Percentiles rank a stretch among this genome's conserved stretches.
phyloP scores from a whole-genome alignment of 2,329 filamentous ascomycete species.

The Claviceps monticola region DNA sequence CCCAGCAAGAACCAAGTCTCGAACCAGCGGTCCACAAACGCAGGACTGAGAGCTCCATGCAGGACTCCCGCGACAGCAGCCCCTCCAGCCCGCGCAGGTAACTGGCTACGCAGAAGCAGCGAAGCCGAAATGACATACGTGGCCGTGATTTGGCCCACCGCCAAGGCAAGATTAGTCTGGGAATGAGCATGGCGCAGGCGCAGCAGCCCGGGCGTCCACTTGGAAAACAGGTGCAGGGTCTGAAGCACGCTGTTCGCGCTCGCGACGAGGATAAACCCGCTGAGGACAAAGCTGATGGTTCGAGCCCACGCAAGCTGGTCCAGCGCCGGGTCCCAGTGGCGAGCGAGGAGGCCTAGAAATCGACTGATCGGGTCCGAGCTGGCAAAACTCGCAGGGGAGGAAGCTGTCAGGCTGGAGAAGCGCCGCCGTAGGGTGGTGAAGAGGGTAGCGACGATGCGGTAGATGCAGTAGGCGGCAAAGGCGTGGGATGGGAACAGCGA shows the following conservation, averaged over 20 bases:
- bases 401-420: slow-evolving; percentile 9
- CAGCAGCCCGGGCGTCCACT: slow-evolving; percentile 57
- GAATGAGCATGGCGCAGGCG: slow-evolving; percentile 58
- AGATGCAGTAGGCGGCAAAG: slow-evolving; percentile 74
- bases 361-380: slow-evolving; percentile 74
- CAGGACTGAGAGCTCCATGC: slow-evolving; percentile 53
- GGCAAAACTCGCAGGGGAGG: slow-evolving; percentile 39
- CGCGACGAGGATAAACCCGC: slow-evolving; percentile 67
- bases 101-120: slow-evolving; percentile 61
- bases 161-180: slow-evolving; percentile 64
- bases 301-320: slow-evolving; percentile 74
- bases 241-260: slow-evolving; percentile 76
- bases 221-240: slow-evolving; percentile 68
- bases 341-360: slow-evolving; percentile 63
- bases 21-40: slow-evolving; percentile 61
- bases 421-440: slow-evolving; percentile 51
- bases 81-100: slow-evolving; percentile 63
- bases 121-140: slow-evolving; percentile 77
- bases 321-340: slow-evolving; percentile 71
- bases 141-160: slow-evolving; percentile 67
- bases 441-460: slow-evolving; percentile 62
- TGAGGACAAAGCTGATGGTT: slow-evolving; percentile 72
- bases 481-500: slow-evolving; percentile 47
- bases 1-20: slow-evolving; percentile 72
- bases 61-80: slow-evolving; percentile 60